Evolutionary conservation across 768 basidiomycete species (phyloP), one percentile per base, ranked within the genome.

Genomic region (Amanita muscaria): DNA sequence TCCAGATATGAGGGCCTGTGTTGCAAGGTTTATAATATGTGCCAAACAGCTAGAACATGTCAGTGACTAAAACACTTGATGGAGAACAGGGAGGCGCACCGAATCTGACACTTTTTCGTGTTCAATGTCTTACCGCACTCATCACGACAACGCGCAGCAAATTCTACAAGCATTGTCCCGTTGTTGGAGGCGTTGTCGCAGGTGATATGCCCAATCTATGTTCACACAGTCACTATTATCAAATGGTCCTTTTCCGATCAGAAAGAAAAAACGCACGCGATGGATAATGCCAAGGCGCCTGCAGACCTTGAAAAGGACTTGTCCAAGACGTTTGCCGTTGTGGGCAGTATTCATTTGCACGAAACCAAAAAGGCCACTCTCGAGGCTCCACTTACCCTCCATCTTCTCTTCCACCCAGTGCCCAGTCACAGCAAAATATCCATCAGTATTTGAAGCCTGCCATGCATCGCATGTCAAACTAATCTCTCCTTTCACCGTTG

Each of bases 361-460:
- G 54, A 70, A 70, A 1, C 67, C 68, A 3, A 67, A 34, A 0
- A 72, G 47, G 2, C 56, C 58, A 31, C 42, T 53, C n/a, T 62
- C 38, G 7, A 61, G 29, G 21, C 54, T 45, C 64, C 63, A 69
- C 0, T 47, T 49, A 5, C 53, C 46, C 1, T 21, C n/a, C 1
- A 14, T 29, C 12, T 29, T 37, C 48, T 66, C 62, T 27, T 67
- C 62, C 30, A 67, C 62, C 65, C 68, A 70, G 40, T 66, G 64
- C 1, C 57, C 64, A 0, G 62, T 70, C 5, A 66, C 61, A 1
- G 59, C 67, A 51, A 65, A 65, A 50, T 70, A 72, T 1, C 51
- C 59, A 51, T 70, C 65, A 1, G 50, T 47, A 48, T 64, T 68
- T 9, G 33, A 43, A 6, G 40, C 40, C 14, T 42, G 40, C 40